Evolutionary conservation across 2,329 filamentous ascomycete genomes (phyloP), one percentile per base, ranked within the genome.

Genomic region (Fusarium sterilihyphosum): DNA sequence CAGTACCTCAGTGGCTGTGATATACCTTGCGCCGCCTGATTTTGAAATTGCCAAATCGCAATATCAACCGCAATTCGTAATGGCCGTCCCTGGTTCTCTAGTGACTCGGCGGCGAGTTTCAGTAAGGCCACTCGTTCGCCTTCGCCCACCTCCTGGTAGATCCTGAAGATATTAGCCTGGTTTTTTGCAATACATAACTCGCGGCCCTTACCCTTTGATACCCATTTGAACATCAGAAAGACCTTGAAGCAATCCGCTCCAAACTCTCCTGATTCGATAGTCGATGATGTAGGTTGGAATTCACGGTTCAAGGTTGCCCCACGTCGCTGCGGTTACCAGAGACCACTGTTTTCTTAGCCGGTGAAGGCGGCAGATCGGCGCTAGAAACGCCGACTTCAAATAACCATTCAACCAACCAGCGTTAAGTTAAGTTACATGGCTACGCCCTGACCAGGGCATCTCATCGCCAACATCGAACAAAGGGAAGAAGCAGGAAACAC

Each of bases 41-140:
- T 92, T 80, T 99, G 96, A 80, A 98, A 98, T 50, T 98, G 93
- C 96, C 96, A 99, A 80, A 99, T 98, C 6, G 95, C 94, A 76
- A 97, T 93, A 81, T 99, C 96, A 73, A 99, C 93, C 44, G 96
- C 96, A 53, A 99, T 87, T 46, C 95, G 92, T 46, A 98, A 86
- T 1, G 95, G 95, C 4, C 92, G 89, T 31, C 89, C 88, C 17
- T 90, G 91, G 61, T 88, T 83, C 78, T 94, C 90, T 73, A 97
- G 89, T 76, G 94, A 92, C 54, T 95, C 90, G 52, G 95, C 88
- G 37, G 95, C 93, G 58, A 98, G 88, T 80, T 94, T 97, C 40
- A 93, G 91, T 16, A 99, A 88, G 24, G 96, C 92, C 62, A 97
- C 87, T 68, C 95, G 90, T 79, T 93, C 88, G 62, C 95, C 94